Evolutionary conservation across 495 filamentous ascomycete genomes (phyloP).

Genomic region (Delitschia confertaspora): DNA sequence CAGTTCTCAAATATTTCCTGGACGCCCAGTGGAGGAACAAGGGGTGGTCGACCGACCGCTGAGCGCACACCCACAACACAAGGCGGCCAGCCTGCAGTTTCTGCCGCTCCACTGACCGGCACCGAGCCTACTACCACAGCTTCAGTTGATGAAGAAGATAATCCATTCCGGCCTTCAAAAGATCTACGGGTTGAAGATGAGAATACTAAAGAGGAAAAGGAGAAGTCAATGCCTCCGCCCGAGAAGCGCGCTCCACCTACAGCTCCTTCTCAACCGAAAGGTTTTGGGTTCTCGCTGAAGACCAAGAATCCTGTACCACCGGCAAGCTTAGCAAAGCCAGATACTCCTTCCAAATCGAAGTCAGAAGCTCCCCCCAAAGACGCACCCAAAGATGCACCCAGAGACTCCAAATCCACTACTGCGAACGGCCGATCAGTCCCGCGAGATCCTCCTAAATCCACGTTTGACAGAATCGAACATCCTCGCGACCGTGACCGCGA

Average conservation of each 20-base stretch:
- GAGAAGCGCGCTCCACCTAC: constrained; percentile 40
- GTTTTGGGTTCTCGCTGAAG: constrained; percentile 86
- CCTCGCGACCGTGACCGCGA: too few species aligned
- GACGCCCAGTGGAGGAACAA: constrained; percentile 40
- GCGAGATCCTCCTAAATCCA: too few species aligned
- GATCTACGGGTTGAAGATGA: constrained; percentile 58
- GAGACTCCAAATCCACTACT: too few species aligned
- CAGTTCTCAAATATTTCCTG: constrained; percentile 56
- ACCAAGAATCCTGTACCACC: constrained; percentile 51
- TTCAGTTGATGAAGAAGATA: constrained; percentile 46
- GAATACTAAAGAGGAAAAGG: constrained; percentile 37
- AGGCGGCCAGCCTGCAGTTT: constrained; percentile 3
- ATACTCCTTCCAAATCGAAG: constrained; percentile 64
- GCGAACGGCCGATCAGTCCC: too few species aligned
- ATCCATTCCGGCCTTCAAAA: constrained; percentile 54
- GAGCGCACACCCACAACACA: constrained; percentile 14
- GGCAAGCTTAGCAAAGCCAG: constrained; percentile 53
- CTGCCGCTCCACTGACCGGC: constrained; percentile 26
- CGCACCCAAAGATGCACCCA: too few species aligned
- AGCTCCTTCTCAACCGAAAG: constrained; percentile 47
- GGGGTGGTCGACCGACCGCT: constrained; percentile 38
- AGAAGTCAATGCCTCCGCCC: constrained; percentile 45
- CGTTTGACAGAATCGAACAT: too few species aligned
- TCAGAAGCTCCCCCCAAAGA: constrained; percentile 35
- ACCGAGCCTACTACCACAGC: constrained; percentile 26